Conservation (phyloP, 179 eudicot species). For the Beta corolliflora region DNA sequence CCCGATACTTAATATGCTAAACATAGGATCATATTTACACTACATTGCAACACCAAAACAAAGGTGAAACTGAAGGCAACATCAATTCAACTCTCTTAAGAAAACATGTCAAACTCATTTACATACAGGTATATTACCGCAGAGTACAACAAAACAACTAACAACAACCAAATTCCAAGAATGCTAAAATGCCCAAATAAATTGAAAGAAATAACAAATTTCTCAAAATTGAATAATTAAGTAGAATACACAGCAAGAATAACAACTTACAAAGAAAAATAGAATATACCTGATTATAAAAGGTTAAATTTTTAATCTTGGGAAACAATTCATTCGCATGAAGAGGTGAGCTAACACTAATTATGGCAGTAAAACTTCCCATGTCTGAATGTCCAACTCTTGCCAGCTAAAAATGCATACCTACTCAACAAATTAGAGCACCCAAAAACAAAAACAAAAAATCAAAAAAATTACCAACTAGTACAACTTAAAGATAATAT, state of each 20-base stretch:
- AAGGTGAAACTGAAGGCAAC: background rate
- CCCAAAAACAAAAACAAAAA: background rate
- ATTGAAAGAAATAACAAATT: background rate
- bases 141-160: background rate
- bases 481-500: no score
- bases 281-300: conserved; percentile 20
- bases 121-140: background rate
- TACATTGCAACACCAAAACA: background rate
- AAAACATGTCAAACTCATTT: no score
- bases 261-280: background rate
- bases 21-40: background rate
- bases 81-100: background rate
- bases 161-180: background rate
- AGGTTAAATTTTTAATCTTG: conserved; percentile 9
- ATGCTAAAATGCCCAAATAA: background rate
- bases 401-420: conserved; percentile 12
- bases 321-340: conserved; percentile 17
- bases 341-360: conserved; percentile 24
- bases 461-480: background rate
- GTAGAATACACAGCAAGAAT: background rate
- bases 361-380: conserved; percentile 26
- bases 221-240: conserved; percentile 7
- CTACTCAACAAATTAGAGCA: conserved; percentile 1
- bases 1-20: background rate
- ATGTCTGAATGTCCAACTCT: conserved; percentile 13